These are phyloP conservation scores for Excoecaria cochinchinensis DNA, from an alignment of 345 rosid species.

Conservation along the genomic window DNA sequence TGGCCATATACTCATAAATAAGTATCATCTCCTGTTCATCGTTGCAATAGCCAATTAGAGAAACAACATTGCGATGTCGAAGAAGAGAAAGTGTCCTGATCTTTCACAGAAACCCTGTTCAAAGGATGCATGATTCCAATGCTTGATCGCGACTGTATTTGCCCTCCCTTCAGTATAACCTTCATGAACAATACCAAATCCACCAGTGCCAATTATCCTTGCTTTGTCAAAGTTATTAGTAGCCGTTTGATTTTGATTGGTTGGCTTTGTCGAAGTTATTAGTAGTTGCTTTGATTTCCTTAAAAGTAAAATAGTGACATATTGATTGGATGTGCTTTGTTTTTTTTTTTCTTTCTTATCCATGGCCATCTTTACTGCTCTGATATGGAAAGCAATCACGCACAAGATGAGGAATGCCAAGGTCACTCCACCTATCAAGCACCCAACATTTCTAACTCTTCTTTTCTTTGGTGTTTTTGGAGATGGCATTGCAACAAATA, in stretches of 20 bases:
- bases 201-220: conserved; percentile 7
- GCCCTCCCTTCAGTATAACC: not conserved
- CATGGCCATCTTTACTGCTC: not conserved
- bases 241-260: conserved; percentile 5
- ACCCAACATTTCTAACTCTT: not conserved
- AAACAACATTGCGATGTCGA: conserved; percentile 15
- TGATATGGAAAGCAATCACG: not conserved
- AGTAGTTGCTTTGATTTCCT: conserved; percentile 16
- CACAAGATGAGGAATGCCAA: not conserved
- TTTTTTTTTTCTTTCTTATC: not conserved
- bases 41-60: conserved; percentile 14
- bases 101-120: conserved; percentile 5
- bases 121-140: not conserved
- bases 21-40: conserved; percentile 20
- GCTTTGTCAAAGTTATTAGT: not conserved
- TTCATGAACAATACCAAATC: conserved; percentile 18
- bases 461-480: not conserved
- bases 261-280: not conserved
- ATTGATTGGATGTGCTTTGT: not conserved
- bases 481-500: too few species aligned
- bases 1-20: conserved; percentile 13
- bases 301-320: not conserved
- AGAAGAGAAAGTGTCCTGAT: conserved; percentile 12
- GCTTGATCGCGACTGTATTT: conserved; percentile 10
- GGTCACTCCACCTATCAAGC: not conserved